These are phyloP conservation scores for Naganishia randhawae DNA, from an alignment of 768 basidiomycete species.

Conservation along the genomic window DNA sequence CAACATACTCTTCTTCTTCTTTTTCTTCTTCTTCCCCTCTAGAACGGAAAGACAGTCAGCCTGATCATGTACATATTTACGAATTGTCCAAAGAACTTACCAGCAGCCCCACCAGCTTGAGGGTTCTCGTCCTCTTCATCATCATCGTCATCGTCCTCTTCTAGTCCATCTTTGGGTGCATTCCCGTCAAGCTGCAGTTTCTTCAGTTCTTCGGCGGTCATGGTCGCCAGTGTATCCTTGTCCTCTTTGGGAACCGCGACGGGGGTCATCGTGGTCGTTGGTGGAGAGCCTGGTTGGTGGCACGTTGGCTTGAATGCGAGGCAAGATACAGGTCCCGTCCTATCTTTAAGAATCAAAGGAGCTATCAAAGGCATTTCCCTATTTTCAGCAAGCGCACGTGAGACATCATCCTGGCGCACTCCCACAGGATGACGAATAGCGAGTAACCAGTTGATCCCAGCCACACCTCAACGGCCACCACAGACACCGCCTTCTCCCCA, in stretches of 20 bases:
- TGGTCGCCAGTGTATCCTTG: background rate
- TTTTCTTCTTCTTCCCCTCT: conserved; percentile 80
- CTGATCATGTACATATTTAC: background rate
- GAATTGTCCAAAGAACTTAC: background rate
- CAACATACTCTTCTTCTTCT: conserved; percentile 70
- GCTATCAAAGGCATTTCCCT: background rate
- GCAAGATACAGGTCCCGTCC: no score
- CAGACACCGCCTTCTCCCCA: background rate
- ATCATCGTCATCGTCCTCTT: conserved; percentile 41
- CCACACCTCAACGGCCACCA: background rate
- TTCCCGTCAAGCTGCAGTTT: conserved; percentile 29
- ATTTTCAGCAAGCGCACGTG: conserved; percentile 8
- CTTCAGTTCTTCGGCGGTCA: conserved; percentile 19
- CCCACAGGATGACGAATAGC: background rate
- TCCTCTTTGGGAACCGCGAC: background rate
- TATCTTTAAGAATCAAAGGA: no score
- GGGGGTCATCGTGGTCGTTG: background rate
- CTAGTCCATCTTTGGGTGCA: conserved; percentile 16
- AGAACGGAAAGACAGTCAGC: conserved; percentile 1
- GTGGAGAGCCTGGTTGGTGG: background rate
- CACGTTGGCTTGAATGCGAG: no score
- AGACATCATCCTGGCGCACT: background rate
- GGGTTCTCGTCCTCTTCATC: conserved; percentile 46
- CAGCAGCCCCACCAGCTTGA: conserved; percentile 33
- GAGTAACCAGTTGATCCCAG: no score